Evolutionary conservation across 1,139 yeast genomes (phyloP).

Genomic region (Magnusiomyces magnusii): DNA sequence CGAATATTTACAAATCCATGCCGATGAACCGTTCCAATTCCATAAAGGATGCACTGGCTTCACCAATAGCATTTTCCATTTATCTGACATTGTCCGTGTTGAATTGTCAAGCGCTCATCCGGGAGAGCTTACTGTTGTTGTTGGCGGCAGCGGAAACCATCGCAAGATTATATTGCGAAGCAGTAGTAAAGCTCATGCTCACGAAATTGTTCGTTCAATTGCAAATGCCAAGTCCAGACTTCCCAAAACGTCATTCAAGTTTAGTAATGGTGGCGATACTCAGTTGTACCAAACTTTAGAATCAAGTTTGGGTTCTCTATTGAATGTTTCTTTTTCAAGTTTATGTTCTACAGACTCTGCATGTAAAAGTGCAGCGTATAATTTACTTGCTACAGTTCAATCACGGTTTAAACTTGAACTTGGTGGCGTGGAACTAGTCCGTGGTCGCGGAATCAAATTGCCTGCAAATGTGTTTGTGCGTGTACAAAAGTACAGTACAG

Average conservation of each 20-base stretch:
- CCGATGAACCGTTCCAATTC: constrained; percentile 46
- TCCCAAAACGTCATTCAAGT: constrained; percentile 9
- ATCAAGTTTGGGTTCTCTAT: constrained; percentile 28
- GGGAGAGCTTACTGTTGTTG: constrained; percentile 52
- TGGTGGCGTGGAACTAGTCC: constrained; percentile 46
- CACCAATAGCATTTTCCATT: constrained; percentile 22
- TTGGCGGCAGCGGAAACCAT: constrained; percentile 25
- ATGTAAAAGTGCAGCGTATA: constrained; percentile 57
- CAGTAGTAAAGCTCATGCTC: constrained; percentile 13
- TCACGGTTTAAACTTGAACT: constrained; percentile 53
- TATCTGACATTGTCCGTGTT: constrained; percentile 42
- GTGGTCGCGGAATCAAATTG: constrained; percentile 58
- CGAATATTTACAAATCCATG: constrained; percentile 52
- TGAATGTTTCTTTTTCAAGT: constrained; percentile 62
- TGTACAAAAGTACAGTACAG: constrained; percentile 52
- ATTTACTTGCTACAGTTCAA: constrained; percentile 56
- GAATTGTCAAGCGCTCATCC: constrained; percentile 42
- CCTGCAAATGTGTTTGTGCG: constrained; percentile 65
- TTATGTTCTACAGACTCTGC: constrained; percentile 51
- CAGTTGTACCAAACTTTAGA: constrained; percentile 8
- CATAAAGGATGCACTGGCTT: constrained; percentile 28
- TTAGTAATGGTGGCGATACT: constrained; percentile 2
- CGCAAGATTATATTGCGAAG: constrained; percentile 17
- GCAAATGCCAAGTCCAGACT: constrained; percentile 21
- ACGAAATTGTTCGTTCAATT: constrained; percentile 27